phyloP scores from a whole-genome alignment of 2,329 filamentous ascomycete genomes.

The Pestalotiopsis sp. region DNA sequence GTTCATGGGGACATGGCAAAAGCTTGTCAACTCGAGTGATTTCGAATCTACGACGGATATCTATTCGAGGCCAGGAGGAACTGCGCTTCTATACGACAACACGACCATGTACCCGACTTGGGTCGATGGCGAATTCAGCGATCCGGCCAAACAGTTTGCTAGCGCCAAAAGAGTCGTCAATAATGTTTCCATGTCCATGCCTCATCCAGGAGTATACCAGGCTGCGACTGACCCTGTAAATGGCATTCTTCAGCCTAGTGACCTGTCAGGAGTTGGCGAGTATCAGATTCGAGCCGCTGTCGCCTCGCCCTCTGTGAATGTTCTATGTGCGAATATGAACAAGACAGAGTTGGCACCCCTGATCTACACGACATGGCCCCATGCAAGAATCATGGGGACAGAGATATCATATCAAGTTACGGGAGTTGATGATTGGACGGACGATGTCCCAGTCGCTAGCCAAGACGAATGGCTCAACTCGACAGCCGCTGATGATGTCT shows the following conservation, averaged over 20 bases:
- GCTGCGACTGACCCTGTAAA: constrained; percentile 66
- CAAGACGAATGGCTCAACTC: constrained; percentile 49
- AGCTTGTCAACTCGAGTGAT: constrained; percentile 46
- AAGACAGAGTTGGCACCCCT: constrained; percentile 62
- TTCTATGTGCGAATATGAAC: constrained; percentile 71
- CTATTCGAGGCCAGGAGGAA: constrained; percentile 57
- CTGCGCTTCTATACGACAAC: constrained; percentile 70
- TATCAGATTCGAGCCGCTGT: constrained; percentile 71
- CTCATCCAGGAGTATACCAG: constrained; percentile 67
- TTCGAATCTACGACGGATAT: constrained; percentile 38
- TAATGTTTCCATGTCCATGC: constrained; percentile 78
- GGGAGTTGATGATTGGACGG: constrained; percentile 38
- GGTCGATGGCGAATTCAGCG: constrained; percentile 59
- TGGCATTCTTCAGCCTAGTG: constrained; percentile 69
- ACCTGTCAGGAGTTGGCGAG: constrained; percentile 66
- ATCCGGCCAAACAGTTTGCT: constrained; percentile 54
- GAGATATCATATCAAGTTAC: constrained; percentile 35
- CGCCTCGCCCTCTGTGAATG: constrained; percentile 71
- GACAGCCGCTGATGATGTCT: constrained; percentile 70
- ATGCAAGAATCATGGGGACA: constrained; percentile 36
- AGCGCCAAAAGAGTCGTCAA: constrained; percentile 64
- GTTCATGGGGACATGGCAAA: constrained; percentile 61
- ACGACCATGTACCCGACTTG: constrained; percentile 71
- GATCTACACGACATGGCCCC: constrained; percentile 64
- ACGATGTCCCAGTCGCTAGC: constrained; percentile 36